phyloP scores from a whole-genome alignment of 2,329 filamentous ascomycete species.

The Trichoderma pleuroti region DNA sequence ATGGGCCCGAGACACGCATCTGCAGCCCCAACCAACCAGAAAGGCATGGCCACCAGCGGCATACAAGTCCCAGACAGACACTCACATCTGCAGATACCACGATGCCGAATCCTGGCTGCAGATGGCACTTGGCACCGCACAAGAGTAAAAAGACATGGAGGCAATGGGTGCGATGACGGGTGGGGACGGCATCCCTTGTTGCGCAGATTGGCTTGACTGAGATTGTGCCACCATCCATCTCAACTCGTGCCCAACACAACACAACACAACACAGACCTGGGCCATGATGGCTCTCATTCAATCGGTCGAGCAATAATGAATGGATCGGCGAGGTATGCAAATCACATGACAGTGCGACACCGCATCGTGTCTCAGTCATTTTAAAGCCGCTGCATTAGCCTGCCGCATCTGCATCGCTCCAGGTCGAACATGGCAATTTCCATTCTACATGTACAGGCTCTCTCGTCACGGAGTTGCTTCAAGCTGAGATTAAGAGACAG shows the following conservation, averaged over 20 bases:
- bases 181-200: background rate
- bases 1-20: background rate
- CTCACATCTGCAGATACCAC: background rate
- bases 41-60: background rate
- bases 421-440: background rate
- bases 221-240: constrained; percentile 11
- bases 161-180: background rate
- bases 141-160: background rate
- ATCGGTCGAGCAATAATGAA: background rate
- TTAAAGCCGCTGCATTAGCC: background rate
- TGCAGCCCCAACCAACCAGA: background rate
- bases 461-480: background rate
- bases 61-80: background rate
- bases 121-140: background rate
- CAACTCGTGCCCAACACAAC: background rate
- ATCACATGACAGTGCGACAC: constrained; percentile 13
- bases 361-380: constrained; percentile 6
- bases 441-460: background rate
- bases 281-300: background rate
- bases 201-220: background rate
- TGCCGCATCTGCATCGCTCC: background rate
- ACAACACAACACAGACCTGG: background rate
- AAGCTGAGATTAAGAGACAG: background rate
- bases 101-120: background rate
- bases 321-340: background rate